Conservation (phyloP, 1,139 yeast genomes). For the Candida sanyaensis region DNA sequence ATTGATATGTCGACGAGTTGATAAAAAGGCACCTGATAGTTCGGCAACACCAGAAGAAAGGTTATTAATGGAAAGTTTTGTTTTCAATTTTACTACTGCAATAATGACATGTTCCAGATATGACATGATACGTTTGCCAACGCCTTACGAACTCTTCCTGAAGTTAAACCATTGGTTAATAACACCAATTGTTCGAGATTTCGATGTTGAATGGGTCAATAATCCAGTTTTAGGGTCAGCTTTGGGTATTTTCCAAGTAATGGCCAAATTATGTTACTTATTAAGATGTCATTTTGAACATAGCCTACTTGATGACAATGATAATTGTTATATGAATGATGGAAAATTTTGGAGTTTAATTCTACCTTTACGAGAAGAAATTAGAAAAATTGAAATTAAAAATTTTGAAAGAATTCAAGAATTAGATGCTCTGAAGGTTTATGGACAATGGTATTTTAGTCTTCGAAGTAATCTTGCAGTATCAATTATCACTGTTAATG, state of each 20-base stretch:
- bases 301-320: not conserved
- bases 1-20: conserved; percentile 5
- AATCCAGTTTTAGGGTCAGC: conserved; percentile 12
- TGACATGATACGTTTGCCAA: conserved; percentile 10
- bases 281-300: conserved; percentile 11
- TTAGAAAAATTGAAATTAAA: conserved; percentile 6
- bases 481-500: conserved; percentile 10
- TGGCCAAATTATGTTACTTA: conserved; percentile 10
- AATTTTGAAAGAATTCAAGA: not conserved
- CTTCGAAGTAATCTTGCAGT: conserved; percentile 13
- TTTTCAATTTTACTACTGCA: conserved; percentile 10
- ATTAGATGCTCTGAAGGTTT: conserved; percentile 5
- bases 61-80: conserved; percentile 11
- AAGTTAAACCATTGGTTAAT: conserved; percentile 8
- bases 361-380: conserved; percentile 4
- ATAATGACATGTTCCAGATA: conserved; percentile 9
- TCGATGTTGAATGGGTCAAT: conserved; percentile 12
- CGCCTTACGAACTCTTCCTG: conserved; percentile 11
- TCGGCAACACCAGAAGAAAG: conserved; percentile 9
- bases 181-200: conserved; percentile 9
- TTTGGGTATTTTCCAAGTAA: conserved; percentile 9
- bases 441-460: conserved; percentile 2
- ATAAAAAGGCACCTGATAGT: not conserved
- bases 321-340: conserved; percentile 7
- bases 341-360: conserved; percentile 9